These are phyloP conservation scores for Biscutella auriculata DNA, from an alignment of 441 rosid species.

Conservation along the genomic window DNA sequence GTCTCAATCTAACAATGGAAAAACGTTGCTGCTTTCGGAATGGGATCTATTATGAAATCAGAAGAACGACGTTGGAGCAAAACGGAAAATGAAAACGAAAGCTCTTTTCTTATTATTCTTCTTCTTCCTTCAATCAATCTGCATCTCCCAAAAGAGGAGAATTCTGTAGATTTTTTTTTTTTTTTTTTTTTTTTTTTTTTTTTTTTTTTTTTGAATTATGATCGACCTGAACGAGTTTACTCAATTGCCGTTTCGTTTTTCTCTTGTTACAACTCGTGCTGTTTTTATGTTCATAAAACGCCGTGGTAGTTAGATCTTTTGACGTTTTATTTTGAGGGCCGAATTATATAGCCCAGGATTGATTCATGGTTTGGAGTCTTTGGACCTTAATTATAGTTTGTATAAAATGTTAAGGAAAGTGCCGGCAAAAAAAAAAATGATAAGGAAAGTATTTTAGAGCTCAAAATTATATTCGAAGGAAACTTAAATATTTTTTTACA, in stretches of 20 bases:
- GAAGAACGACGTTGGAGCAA: neutral
- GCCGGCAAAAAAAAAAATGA: no score
- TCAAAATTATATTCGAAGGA: no score
- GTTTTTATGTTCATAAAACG: constrained; percentile 1
- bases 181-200: no score
- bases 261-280: neutral
- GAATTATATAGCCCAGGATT: no score
- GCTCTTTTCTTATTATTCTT: constrained; percentile 1
- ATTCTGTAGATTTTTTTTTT: constrained; percentile 9
- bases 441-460: no score
- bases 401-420: no score
- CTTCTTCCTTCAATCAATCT: constrained; percentile 6
- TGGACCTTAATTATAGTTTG: neutral
- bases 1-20: constrained; percentile 3
- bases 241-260: constrained; percentile 9
- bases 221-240: constrained; percentile 17
- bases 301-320: neutral
- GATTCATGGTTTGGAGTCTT: neutral
- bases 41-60: constrained; percentile 3
- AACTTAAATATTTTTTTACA: no score
- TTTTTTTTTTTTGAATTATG: no score
- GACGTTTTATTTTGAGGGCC: neutral
- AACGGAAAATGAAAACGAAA: neutral
- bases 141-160: constrained; percentile 10
- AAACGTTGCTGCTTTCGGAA: neutral